Conservation (phyloP, 2,329 filamentous ascomycete species). For the Didymella glomerata region DNA sequence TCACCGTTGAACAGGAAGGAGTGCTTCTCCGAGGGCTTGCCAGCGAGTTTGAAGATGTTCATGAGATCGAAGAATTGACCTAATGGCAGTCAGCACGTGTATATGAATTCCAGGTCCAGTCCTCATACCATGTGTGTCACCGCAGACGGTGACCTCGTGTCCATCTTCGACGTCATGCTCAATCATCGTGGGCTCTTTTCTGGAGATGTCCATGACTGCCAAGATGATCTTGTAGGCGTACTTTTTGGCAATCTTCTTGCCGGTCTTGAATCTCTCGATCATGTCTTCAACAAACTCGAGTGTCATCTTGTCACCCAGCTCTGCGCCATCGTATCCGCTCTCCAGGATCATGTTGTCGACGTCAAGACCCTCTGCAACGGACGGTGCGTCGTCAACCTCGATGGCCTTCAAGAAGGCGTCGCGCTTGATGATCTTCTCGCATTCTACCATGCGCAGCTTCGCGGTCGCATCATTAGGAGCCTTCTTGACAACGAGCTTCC, state of each 20-base stretch:
- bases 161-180: conserved; percentile 84
- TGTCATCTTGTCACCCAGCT: conserved; percentile 84
- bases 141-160: conserved; percentile 88
- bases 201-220: conserved; percentile 86
- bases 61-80: conserved; percentile 98
- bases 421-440: conserved; percentile 92
- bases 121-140: conserved; percentile 86
- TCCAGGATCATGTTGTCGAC: conserved; percentile 86
- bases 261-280: conserved; percentile 86
- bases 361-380: conserved; percentile 88
- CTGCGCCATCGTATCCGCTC: conserved; percentile 82
- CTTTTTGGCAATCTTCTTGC: conserved; percentile 94
- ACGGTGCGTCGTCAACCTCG: conserved; percentile 89
- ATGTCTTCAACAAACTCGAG: conserved; percentile 97
- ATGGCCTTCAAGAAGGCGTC: conserved; percentile 94
- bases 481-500: conserved; percentile 87
- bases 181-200: conserved; percentile 95
- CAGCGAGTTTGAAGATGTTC: conserved; percentile 93
- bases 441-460: conserved; percentile 88
- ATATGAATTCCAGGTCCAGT: not conserved
- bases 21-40: conserved; percentile 82
- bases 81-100: conserved; percentile 49
- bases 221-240: conserved; percentile 97
- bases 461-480: conserved; percentile 90
- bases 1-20: conserved; percentile 98